Evolutionary conservation across 805 yeast species (phyloP), one percentile per base, ranked within the genome.

Genomic region (Yarrowia deformans): DNA sequence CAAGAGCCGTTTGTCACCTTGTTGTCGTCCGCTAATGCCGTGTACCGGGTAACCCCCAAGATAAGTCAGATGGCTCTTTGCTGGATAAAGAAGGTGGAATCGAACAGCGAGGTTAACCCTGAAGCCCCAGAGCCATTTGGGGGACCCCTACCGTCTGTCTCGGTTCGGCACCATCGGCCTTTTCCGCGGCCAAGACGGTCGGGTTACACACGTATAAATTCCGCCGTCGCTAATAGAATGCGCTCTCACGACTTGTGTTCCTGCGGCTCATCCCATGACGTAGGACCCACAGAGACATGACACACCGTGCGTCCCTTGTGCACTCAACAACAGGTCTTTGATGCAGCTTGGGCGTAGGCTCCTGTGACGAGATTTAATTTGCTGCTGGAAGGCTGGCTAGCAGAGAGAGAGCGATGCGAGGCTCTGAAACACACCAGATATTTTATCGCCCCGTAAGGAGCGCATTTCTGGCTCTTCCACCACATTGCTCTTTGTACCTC

Each of bases 231-330:
- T 18, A 49, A 10, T 39, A 49, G 29, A 48, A 49, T 54, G 43
- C 60, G 34, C 42, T 14, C 43, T 54, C 12, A 18, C 60, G 34
- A 19, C 60, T 19, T 18, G 60, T 54, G 37, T 23, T 23, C 60
- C 45, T 54, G 60, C 60, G 60, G 60, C 60, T 54, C 60, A 54
- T 56, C 49, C 64, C 49, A 56, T 56, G 64, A 56, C 49, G 64
- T 56, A 56, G 64, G 64, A 56, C 64, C 64, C 64, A 56, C 64
- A 56, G 29, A 56, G 61, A 56, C 50, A 42, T 56, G 49, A 56
- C 64, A 56, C 64, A 56, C 64, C 29, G 29, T 56, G 64, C 64
- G 12, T 42, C 23, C 32, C 16, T 29, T 16, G 64, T n/a, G 64
- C 64, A 56, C 50, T 29, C 49, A 56, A 56, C 64, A 56, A 54